These are phyloP conservation scores for Dichotomocladium elegans DNA, from an alignment of 371 early-diverging fungal species.

Conservation along the genomic window DNA sequence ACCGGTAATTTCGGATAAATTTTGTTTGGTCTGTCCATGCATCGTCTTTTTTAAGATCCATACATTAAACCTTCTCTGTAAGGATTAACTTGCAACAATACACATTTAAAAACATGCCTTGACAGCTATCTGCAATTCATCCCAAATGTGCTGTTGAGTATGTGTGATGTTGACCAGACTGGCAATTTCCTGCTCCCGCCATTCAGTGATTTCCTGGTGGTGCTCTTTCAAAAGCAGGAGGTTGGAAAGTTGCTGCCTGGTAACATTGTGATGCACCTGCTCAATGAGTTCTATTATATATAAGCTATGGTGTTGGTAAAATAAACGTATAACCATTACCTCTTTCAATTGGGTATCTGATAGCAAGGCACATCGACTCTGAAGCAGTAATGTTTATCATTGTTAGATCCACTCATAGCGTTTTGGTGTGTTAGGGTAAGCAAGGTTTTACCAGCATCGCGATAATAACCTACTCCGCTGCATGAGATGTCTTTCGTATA, in stretches of 20 bases:
- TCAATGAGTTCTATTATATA: constrained; percentile 4
- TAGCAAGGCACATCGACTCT: constrained; percentile 11
- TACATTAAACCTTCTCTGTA: too few species aligned
- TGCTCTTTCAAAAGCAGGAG: constrained; percentile 1
- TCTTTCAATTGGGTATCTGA: constrained; percentile 10
- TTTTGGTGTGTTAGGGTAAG: too few species aligned
- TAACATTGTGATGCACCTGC: constrained; percentile 4
- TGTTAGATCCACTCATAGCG: too few species aligned
- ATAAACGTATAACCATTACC: not conserved
- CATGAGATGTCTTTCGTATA: not conserved
- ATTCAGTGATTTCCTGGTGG: constrained; percentile 6
- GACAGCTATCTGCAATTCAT: not conserved
- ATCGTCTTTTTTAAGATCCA: not conserved
- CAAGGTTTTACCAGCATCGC: constrained; percentile 10
- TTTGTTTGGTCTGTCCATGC: not conserved
- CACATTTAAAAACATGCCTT: too few species aligned
- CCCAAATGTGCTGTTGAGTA: constrained; percentile 2
- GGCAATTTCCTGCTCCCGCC: constrained; percentile 3
- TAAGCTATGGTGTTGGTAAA: not conserved
- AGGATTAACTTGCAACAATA: too few species aligned
- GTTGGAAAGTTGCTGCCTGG: constrained; percentile 1
- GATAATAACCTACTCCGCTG: constrained; percentile 8
- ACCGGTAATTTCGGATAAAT: not conserved
- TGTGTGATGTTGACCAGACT: not conserved
- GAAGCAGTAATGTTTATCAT: too few species aligned